Conservation (phyloP, 2,329 filamentous ascomycete species). For the Fusarium denticulatum region DNA sequence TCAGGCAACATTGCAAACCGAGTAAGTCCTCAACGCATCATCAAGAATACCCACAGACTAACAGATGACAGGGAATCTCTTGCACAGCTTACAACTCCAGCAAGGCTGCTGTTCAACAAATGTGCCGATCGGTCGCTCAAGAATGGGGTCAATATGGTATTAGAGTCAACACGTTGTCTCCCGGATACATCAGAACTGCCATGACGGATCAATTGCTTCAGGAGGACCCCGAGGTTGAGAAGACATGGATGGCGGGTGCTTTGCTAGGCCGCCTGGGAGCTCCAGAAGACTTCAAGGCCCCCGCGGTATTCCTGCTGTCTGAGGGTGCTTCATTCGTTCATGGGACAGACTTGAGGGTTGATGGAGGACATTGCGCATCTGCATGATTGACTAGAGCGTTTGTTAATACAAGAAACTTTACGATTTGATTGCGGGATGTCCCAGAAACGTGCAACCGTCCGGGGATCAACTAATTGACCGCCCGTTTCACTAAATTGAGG, state of each 20-base stretch:
- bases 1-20: conserved; percentile 60
- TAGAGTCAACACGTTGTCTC: conserved; percentile 72
- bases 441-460: background rate
- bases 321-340: conserved; percentile 68
- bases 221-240: conserved; percentile 60
- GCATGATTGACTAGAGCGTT: conserved; percentile 31
- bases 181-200: conserved; percentile 63
- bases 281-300: conserved; percentile 67
- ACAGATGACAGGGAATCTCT: conserved; percentile 61
- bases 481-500: background rate
- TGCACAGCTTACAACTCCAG: conserved; percentile 72
- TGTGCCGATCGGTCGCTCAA: conserved; percentile 67
- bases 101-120: conserved; percentile 69
- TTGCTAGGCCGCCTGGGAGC: conserved; percentile 63
- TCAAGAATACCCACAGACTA: background rate
- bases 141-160: conserved; percentile 73
- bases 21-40: conserved; percentile 48
- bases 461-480: background rate
- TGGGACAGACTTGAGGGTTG: conserved; percentile 64
- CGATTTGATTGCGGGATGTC: too few species aligned
- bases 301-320: conserved; percentile 65
- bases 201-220: conserved; percentile 58
- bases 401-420: background rate
- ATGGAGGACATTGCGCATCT: conserved; percentile 63
- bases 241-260: conserved; percentile 63